A percentile compares a stretch with the other conserved stretches of the same genome.
Conservation (phyloP, 768 basidiomycete species). For the Tylopilus balloui region DNA sequence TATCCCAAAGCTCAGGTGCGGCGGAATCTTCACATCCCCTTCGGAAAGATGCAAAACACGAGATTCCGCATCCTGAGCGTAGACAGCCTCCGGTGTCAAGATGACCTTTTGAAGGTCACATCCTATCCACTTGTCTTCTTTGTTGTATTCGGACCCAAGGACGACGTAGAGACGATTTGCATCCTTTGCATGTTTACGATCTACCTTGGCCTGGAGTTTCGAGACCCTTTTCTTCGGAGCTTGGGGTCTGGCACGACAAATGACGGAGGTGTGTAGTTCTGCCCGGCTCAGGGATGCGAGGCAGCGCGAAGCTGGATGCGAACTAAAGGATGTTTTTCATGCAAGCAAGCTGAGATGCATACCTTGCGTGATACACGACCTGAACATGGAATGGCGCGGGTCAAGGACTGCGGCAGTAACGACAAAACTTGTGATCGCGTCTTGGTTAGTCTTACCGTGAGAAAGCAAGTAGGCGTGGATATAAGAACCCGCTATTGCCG, state of each 20-base stretch:
- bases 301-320: slow-evolving; percentile 32
- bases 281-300: slow-evolving; percentile 40
- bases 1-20: slow-evolving; percentile 63
- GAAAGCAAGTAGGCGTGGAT: slow-evolving; percentile 27
- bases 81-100: slow-evolving; percentile 50
- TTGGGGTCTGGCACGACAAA: slow-evolving; percentile 36
- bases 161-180: slow-evolving; percentile 58
- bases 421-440: slow-evolving; percentile 1
- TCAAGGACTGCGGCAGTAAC: neutral
- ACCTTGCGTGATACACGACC: slow-evolving; percentile 22
- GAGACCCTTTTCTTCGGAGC: slow-evolving; percentile 39
- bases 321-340: neutral
- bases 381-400: slow-evolving; percentile 23
- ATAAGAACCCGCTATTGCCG: slow-evolving; percentile 17
- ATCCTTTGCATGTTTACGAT: slow-evolving; percentile 35
- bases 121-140: slow-evolving; percentile 62
- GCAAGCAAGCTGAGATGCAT: neutral
- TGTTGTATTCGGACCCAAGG: slow-evolving; percentile 63
- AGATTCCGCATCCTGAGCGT: slow-evolving; percentile 18
- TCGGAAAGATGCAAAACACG: slow-evolving; percentile 29
- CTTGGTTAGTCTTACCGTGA: slow-evolving; percentile 30
- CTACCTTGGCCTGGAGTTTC: slow-evolving; percentile 44
- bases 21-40: slow-evolving; percentile 45
- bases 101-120: slow-evolving; percentile 64
- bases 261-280: slow-evolving; percentile 47